Conservation (phyloP, 2,329 filamentous ascomycete genomes). For the Neofusicoccum sp. region DNA sequence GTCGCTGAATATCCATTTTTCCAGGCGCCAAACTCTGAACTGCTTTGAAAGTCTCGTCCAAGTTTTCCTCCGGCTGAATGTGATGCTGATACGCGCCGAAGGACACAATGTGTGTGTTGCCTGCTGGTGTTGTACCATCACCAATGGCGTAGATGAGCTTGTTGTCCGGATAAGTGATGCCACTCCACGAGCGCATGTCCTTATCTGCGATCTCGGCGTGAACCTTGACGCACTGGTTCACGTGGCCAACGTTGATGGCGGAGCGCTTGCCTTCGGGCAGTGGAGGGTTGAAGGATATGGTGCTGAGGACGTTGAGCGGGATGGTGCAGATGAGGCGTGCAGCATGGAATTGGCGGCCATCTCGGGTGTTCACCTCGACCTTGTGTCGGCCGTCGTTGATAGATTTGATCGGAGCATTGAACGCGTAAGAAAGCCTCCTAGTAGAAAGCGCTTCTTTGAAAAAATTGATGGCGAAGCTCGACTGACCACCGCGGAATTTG, state of each 20-base stretch:
- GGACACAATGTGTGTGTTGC: conserved; percentile 50
- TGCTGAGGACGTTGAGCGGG: conserved; percentile 46
- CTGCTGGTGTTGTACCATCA: conserved; percentile 38
- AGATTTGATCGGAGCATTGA: conserved; percentile 38
- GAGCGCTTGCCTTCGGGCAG: conserved; percentile 35
- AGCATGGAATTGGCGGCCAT: conserved; percentile 26
- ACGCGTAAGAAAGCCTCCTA: conserved; percentile 42
- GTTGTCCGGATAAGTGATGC: conserved; percentile 44
- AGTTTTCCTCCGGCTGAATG: conserved; percentile 45
- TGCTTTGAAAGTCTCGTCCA: conserved; percentile 34
- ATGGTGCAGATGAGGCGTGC: conserved; percentile 43
- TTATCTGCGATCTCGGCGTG: conserved; percentile 45
- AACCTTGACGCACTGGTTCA: conserved; percentile 49
- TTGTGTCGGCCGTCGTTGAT: conserved; percentile 30
- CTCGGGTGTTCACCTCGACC: conserved; percentile 37
- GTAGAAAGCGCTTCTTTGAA: conserved; percentile 45
- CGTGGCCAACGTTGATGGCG: conserved; percentile 42
- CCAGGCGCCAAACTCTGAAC: conserved; percentile 31
- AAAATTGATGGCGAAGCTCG: conserved; percentile 46
- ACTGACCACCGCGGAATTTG: conserved; percentile 39
- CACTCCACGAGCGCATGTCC: conserved; percentile 45
- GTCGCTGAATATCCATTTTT: conserved; percentile 20
- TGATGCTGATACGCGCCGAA: conserved; percentile 47
- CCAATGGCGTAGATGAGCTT: conserved; percentile 45
- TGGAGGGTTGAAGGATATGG: conserved; percentile 43